phyloP scores from a whole-genome alignment of 1,284 basidiomycete species.

The Cryptococcus sp. region DNA sequence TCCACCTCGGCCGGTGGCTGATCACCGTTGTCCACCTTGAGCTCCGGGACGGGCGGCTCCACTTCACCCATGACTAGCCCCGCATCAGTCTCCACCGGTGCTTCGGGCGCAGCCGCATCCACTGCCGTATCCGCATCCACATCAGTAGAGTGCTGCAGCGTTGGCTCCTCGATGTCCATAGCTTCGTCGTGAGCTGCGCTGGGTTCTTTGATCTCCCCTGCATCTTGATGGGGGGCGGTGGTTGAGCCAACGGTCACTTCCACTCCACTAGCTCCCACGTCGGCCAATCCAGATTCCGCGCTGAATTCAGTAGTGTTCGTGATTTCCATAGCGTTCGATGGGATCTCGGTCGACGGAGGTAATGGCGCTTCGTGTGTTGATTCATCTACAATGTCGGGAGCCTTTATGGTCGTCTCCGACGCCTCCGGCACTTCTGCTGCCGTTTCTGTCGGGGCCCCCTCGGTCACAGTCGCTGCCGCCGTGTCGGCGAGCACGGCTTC shows the following conservation, averaged over 20 bases:
- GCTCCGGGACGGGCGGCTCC: slow-evolving; percentile 25
- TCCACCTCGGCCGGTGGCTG: slow-evolving; percentile 13
- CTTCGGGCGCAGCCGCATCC: slow-evolving; percentile 1
- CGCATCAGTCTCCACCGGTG: slow-evolving; percentile 22
- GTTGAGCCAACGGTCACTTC: slow-evolving; percentile 18
- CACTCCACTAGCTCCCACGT: slow-evolving; percentile 19
- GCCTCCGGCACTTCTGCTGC: neutral
- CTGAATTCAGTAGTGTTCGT: slow-evolving; percentile 24
- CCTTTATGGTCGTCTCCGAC: neutral
- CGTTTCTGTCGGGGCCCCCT: neutral
- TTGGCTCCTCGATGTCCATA: slow-evolving; percentile 22
- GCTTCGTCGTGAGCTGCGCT: slow-evolving; percentile 6
- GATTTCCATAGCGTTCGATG: slow-evolving; percentile 38
- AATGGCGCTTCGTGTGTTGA: slow-evolving; percentile 14
- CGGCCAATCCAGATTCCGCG: slow-evolving; percentile 26
- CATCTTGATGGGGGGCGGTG: slow-evolving; percentile 6
- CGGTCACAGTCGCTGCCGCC: neutral
- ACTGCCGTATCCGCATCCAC: slow-evolving; percentile 3
- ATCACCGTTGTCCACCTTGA: slow-evolving; percentile 26
- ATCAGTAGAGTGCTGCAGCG: neutral
- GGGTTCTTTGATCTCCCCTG: slow-evolving; percentile 3
- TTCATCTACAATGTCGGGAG: slow-evolving; percentile 1
- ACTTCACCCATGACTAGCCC: slow-evolving; percentile 40
- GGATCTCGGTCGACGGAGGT: slow-evolving; percentile 16
- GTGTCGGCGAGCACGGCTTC: neutral